Evolutionary conservation across 2,329 filamentous ascomycete genomes (phyloP), one percentile per base, ranked within the genome.

Genomic region (Trichoderma asperellum): DNA sequence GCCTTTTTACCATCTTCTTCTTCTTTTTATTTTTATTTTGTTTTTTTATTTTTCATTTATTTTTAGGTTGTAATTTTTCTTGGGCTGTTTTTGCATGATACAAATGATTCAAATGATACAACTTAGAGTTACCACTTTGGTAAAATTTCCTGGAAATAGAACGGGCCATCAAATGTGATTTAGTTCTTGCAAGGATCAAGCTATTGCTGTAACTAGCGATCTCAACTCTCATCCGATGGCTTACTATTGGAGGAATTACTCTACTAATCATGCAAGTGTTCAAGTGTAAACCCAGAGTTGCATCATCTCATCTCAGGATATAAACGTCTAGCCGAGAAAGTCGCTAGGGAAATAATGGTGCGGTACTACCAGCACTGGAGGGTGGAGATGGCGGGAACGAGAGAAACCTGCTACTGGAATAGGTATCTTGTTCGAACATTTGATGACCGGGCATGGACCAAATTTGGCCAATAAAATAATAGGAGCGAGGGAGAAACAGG

Each of bases 161-260:
- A 43, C 40, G 40, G 40, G 18, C 18, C 40, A n/a, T n/a, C 40
- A 43, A 18, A 43, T 43, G 40, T 4, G 40, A 43, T 6, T 8
- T n/a, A 43, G 40, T n/a, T n/a, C 40, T 43, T 4, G 4, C 18
- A 43, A 43, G 7, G 18, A 43, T n/a, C 18, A 43, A 43, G 40
- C 40, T 43, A 43, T 43, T 43, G 40, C 32, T n/a, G 8, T 43
- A 7, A 16, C 40, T 43, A 43, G 40, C 40, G 7, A 43, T 43
- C 16, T 43, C 18, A 43, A 16, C 40, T n/a, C 40, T 2, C 5
- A n/a, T 14, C 16, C 37, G 2, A n/a, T 43, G 37, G 24, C 5
- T 24, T 16, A 14, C 34, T 16, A 65, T 65, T 65, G 62, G 62
- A 65, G 62, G 62, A 65, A 47, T 57, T 57, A 47, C 43, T 55